Base-by-base conservation (phyloP, 495 filamentous ascomycete species). In the Lasiosphaeria ovina region DNA sequence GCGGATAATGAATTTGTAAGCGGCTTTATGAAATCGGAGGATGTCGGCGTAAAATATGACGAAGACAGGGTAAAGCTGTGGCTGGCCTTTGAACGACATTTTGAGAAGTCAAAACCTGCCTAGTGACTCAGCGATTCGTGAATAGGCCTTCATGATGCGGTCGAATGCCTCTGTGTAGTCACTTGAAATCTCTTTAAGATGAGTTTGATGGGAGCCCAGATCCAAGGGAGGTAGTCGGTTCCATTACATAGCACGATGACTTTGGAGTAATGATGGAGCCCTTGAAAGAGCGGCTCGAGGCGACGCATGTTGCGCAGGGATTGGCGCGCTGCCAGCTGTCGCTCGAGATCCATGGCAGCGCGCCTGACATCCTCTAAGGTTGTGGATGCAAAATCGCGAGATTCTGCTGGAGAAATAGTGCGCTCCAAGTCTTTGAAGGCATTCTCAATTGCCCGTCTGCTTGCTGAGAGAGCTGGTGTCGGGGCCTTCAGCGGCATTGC, bases 191-290 rank as follows among this genome's bases (percentile, higher is more conserved):
- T 71, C 68, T 72, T 66, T 0, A 81, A 42, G 10, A 81, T 68
- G 5, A 81, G 54, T 45, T 72, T 77, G 38, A 81, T 70, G 5
- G 77, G 78, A 10, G 78, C 79, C 78, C 79, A 81, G 4, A 79
- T 57, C 70, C 72, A 81, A 7, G 78, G 71, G 5, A 81, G 63
- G 60, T 72, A 80, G 0, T 74, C 74, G 0, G 77, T 80, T 33
- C 76, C 76, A 48, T 79, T 75, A 62, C 77, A 80, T 9, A 79
- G 59, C 9, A 74, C 60, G 16, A 80, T 68, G 1, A 57, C 35
- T 42, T 74, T 75, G 6, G 75, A 68, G 52, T 79, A 81, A 35
- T 75, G 60, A 35, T 74, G 62, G 8, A 81, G 51, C 3, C 71
- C 77, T 1, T 35, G 47, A 42, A 81, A 70, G 6, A 79, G 66